Evolutionary conservation across 331 rosid species (phyloP), one percentile per base, ranked within the genome.

Genomic region (Acacia pycnantha): DNA sequence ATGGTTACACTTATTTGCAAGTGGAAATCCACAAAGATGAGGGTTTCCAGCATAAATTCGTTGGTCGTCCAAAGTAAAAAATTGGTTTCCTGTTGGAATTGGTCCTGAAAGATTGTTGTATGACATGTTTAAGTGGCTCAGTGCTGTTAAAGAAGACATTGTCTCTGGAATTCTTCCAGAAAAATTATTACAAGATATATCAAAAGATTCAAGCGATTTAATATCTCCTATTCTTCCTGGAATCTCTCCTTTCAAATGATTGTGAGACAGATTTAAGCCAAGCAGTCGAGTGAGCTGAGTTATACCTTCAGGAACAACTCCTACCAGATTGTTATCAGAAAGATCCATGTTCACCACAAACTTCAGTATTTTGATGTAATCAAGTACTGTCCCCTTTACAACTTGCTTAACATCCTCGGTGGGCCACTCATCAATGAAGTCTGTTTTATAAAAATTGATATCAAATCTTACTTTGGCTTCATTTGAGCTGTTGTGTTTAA

Each of bases 101-200:
- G 46, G 35, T 35, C 85, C 85, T 24, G 85, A 73, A 27, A 85
- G 54, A 33, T 85, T 81, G 29, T 81, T 85, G 81, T 70, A 50
- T 18, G 82, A 84, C 70, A 84, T 2, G 33, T 84, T 80, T 16
- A 80, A 43, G 56, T 50, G 2, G 6, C 72, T 24, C 40, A 80
- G 21, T 0, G 5, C 71, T 37, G 82, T 80, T 50, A 80, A 53
- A 48, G 73, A 16, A 3, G 75, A 50, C 65, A 84, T 80, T 16
- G 21, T 37, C 0, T 37, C 0, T 21, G 84, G 74, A 27, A 80
- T 76, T 27, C 15, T 15, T 3, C 82, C 87, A 33, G 51, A 40
- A 41, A 84, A 48, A 48, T 70, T 50, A 16, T 76, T 21, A 14
- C 37, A 33, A 26, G 84, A 84, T 27, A 80, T n/a, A 8, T 84